Conservation (phyloP, 331 rosid species). For the Pyracantha coccinea region DNA sequence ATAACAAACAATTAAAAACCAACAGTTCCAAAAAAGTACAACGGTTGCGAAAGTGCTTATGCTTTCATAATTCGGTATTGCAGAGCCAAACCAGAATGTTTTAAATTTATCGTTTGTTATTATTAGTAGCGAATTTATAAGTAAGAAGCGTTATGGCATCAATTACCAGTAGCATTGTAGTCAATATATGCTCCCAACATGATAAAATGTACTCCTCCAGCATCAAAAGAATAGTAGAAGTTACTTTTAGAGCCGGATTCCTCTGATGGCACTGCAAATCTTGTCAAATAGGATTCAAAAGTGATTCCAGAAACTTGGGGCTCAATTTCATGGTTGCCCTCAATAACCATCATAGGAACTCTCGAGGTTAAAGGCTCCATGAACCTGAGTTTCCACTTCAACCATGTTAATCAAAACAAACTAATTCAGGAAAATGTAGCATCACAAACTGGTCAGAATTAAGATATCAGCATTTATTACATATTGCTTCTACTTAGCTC, state of each 20-base stretch:
- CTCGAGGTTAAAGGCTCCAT: constrained; percentile 75
- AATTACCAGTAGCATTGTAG: constrained; percentile 66
- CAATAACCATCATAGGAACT: constrained; percentile 87
- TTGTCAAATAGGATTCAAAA: constrained; percentile 61
- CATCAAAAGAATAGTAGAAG: constrained; percentile 79
- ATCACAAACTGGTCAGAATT: not conserved
- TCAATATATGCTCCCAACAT: constrained; percentile 89
- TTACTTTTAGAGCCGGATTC: constrained; percentile 72
- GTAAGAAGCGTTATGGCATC: not conserved
- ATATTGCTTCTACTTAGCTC: not conserved
- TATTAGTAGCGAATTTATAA: not conserved
- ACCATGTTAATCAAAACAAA: not conserved
- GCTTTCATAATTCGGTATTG: not conserved
- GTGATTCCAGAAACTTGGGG: constrained; percentile 72
- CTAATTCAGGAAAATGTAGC: not conserved
- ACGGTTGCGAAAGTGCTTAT: not conserved
- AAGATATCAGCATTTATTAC: not conserved
- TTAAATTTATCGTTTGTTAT: not conserved
- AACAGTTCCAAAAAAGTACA: not conserved
- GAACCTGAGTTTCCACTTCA: constrained; percentile 43
- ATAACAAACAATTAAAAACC: no score
- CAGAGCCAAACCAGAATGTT: not conserved
- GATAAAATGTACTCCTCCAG: constrained; percentile 77
- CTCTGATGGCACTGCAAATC: constrained; percentile 71
- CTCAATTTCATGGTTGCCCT: constrained; percentile 97